phyloP scores from a whole-genome alignment of 768 basidiomycete species.

The Thelephora aurantiotincta region DNA sequence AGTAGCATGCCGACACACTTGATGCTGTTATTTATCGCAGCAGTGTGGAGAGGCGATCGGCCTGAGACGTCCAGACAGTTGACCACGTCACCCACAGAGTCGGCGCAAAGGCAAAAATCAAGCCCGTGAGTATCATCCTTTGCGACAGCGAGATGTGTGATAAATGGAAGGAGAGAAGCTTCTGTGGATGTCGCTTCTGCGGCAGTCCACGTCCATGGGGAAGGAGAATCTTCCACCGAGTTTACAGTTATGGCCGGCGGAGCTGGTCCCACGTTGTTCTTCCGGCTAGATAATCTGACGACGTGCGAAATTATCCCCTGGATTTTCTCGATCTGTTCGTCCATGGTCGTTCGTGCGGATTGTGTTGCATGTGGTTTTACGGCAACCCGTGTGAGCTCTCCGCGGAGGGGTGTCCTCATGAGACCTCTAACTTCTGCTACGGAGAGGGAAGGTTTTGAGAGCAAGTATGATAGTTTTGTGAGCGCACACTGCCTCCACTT shows the following conservation, averaged over 20 bases:
- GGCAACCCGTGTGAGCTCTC: slow-evolving; percentile 59
- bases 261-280: neutral
- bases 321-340: slow-evolving; percentile 42
- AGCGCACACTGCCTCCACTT: slow-evolving; percentile 55
- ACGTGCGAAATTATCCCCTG: slow-evolving; percentile 56
- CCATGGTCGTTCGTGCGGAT: slow-evolving; percentile 26
- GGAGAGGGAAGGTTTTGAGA: slow-evolving; percentile 73
- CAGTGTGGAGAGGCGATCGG: slow-evolving; percentile 66
- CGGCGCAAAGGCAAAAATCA: slow-evolving; percentile 34
- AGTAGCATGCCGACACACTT: slow-evolving; percentile 34
- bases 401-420: slow-evolving; percentile 68
- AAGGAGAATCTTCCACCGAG: slow-evolving; percentile 27
- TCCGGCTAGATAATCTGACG: slow-evolving; percentile 36
- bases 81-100: slow-evolving; percentile 40
- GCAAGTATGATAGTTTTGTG: slow-evolving; percentile 78
- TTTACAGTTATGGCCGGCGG: slow-evolving; percentile 10
- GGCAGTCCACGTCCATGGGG: slow-evolving; percentile 69
- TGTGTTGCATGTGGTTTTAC: slow-evolving; percentile 25
- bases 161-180: slow-evolving; percentile 56
- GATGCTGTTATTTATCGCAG: slow-evolving; percentile 51
- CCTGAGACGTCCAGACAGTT: slow-evolving; percentile 67
- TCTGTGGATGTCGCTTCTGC: slow-evolving; percentile 62
- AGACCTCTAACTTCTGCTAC: slow-evolving; percentile 56
- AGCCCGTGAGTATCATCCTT: slow-evolving; percentile 52
- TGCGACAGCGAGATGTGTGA: slow-evolving; percentile 69